These are phyloP conservation scores for Platanthera zijinensis DNA, from an alignment of 106 monocot genomes.

Conservation along the genomic window DNA sequence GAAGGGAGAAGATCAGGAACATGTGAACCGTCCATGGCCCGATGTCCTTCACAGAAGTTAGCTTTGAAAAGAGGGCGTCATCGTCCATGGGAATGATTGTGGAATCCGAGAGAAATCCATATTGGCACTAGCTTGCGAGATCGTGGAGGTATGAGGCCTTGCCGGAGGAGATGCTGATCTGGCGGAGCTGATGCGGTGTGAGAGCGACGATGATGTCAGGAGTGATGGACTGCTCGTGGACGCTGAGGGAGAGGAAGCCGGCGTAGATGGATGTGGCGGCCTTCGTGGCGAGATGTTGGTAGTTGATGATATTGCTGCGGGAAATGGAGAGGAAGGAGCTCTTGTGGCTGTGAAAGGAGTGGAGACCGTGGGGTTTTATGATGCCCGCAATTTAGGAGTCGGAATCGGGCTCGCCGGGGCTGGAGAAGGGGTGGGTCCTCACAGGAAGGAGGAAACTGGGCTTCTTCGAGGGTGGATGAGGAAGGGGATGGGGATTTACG, in stretches of 20 bases:
- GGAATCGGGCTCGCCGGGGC: conserved; percentile 47
- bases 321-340: conserved; percentile 71
- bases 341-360: conserved; percentile 35
- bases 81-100: conserved; percentile 70
- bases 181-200: conserved; percentile 56
- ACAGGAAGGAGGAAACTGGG: not conserved
- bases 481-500: too few species aligned
- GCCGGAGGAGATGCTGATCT: conserved; percentile 73
- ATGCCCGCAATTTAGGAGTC: conserved; percentile 45
- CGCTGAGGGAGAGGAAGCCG: conserved; percentile 68
- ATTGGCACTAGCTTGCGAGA: conserved; percentile 63
- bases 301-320: conserved; percentile 76
- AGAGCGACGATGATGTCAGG: conserved; percentile 56
- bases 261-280: conserved; percentile 72
- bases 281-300: conserved; percentile 82
- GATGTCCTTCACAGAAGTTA: too few species aligned
- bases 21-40: too few species aligned
- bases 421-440: conserved; percentile 45
- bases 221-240: conserved; percentile 43
- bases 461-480: too few species aligned
- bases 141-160: conserved; percentile 76
- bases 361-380: conserved; percentile 45
- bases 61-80: conserved; percentile 28
- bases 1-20: too few species aligned
- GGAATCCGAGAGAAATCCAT: conserved; percentile 57